These are phyloP conservation scores for Heterococcus sp. DNA, from an alignment of 108 stramenopile species.

Conservation along the genomic window DNA sequence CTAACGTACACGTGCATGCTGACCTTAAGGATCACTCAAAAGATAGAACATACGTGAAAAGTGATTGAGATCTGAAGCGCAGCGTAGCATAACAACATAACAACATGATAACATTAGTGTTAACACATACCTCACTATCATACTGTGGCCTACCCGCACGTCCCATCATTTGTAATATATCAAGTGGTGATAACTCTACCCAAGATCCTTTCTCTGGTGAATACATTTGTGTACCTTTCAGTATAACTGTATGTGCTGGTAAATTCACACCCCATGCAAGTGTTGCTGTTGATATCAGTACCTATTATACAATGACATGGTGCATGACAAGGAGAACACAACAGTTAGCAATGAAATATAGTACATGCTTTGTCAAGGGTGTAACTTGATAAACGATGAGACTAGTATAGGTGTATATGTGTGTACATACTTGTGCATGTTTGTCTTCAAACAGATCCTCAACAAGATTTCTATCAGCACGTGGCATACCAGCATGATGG, in stretches of 20 bases:
- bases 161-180: constrained; percentile 98
- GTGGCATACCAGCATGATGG: constrained; percentile 95
- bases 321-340: too few relatives aligned
- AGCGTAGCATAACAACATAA: too few relatives aligned
- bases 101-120: too few relatives aligned
- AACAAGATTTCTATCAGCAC: constrained; percentile 90
- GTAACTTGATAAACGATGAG: too few relatives aligned
- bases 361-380: too few relatives aligned
- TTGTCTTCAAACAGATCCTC: constrained; percentile 96
- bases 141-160: constrained; percentile 98
- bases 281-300: constrained; percentile 93
- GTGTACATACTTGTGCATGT: constrained; percentile 71
- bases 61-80: too few relatives aligned
- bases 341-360: too few relatives aligned
- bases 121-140: constrained; percentile 56
- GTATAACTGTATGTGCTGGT: constrained; percentile 97
- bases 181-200: constrained; percentile 96
- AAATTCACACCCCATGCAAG: constrained; percentile 99
- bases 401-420: too few relatives aligned
- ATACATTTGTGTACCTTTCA: constrained; percentile 99
- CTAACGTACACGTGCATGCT: too few relatives aligned
- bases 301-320: too few relatives aligned
- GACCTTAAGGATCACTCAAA: too few relatives aligned
- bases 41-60: too few relatives aligned
- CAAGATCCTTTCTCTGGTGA: constrained; percentile 92